Conservation (phyloP, 2,329 filamentous ascomycete genomes). For the Cercospora sp. region DNA sequence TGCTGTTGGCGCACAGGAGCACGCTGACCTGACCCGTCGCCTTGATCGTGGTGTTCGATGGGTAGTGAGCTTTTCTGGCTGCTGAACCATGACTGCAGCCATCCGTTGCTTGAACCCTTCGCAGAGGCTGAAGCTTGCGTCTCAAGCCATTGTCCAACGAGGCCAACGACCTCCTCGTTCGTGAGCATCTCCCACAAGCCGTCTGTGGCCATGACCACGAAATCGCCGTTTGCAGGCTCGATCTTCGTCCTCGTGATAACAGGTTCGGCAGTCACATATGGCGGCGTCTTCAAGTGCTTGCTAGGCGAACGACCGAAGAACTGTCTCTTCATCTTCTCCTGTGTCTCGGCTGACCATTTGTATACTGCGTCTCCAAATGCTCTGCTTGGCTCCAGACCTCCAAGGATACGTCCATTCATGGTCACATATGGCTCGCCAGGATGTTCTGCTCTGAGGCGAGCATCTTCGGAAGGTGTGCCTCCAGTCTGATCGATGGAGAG, state of each 20-base stretch:
- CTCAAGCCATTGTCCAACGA: slow-evolving; percentile 97
- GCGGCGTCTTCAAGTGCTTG: slow-evolving; percentile 79
- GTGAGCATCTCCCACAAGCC: slow-evolving; percentile 99
- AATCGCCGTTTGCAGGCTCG: slow-evolving; percentile 85
- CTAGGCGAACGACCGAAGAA: slow-evolving; percentile 86
- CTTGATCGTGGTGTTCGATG: slow-evolving; percentile 64
- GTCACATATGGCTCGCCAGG: slow-evolving; percentile 87
- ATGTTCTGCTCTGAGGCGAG: slow-evolving; percentile 79
- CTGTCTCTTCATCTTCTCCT: slow-evolving; percentile 74
- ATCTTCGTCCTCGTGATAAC: slow-evolving; percentile 92
- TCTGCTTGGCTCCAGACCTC: slow-evolving; percentile 85
- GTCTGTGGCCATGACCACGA: slow-evolving; percentile 93
- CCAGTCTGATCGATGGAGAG: slow-evolving; percentile 94
- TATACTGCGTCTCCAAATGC: slow-evolving; percentile 96
- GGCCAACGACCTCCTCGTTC: slow-evolving; percentile 94
- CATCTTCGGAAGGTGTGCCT: slow-evolving; percentile 78
- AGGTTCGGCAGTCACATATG: slow-evolving; percentile 96
- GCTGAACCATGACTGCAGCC: slow-evolving; percentile 70
- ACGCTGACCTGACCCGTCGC: slow-evolving; percentile 66
- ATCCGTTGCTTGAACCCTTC: slow-evolving; percentile 51
- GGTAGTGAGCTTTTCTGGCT: slow-evolving; percentile 60
- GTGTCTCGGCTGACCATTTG: slow-evolving; percentile 88
- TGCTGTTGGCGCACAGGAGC: slow-evolving; percentile 86
- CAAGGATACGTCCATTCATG: slow-evolving; percentile 84
- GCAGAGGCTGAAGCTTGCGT: slow-evolving; percentile 55